Evolutionary conservation across 371 early-diverging fungal species (phyloP), one percentile per base, ranked within the genome.

Genomic region (Mortierella sp.): DNA sequence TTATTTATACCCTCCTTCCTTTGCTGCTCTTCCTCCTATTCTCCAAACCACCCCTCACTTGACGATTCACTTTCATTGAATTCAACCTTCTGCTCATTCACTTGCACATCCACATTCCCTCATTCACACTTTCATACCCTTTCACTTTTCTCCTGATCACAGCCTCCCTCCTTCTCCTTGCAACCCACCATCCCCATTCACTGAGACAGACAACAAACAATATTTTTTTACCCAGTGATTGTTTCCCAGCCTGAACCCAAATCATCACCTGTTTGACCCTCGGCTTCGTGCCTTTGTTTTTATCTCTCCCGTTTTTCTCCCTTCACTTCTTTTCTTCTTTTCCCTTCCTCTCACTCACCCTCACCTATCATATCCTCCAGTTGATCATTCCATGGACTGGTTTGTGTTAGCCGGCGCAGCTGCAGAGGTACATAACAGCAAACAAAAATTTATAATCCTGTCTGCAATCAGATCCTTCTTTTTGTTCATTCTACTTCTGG

Each of bases 271-370:
- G 65, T 24, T 65, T 65, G 65, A 38, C 35, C 63, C 32, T 54
- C 54, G 54, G 24, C 56, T 10, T 10, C 56, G 16, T 56, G 1
- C 11, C 27, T n/a, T 56, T 56, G 5, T 38, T 63, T 58, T 21
- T 41, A 16, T 65, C 38, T 48, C 21, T 21, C 14, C 65, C 24
- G 35, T 24, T 65, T 65, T 38, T 65, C 24, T 38, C 8, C 41
- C 6, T 16, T 21, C 21, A 21, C 10, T 8, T n/a, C 24, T 56
- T 2, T 56, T 68, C 24, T 68, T 24, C 24, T 38, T 38, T n/a
- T 95, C 55, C 93, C 12, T 27, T 18, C 18, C 35, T 46, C 44
- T 74, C 27, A 48, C 14, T 63, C 35, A 63, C 65, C 38, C 38
- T 60, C 60, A 10, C 16, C 1, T 18, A 29, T 58, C 63, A 63